Percentiles rank a stretch among this genome's conserved stretches.
phyloP scores from a whole-genome alignment of 2,329 filamentous ascomycete species.

The Aspergillus thermomutatus region DNA sequence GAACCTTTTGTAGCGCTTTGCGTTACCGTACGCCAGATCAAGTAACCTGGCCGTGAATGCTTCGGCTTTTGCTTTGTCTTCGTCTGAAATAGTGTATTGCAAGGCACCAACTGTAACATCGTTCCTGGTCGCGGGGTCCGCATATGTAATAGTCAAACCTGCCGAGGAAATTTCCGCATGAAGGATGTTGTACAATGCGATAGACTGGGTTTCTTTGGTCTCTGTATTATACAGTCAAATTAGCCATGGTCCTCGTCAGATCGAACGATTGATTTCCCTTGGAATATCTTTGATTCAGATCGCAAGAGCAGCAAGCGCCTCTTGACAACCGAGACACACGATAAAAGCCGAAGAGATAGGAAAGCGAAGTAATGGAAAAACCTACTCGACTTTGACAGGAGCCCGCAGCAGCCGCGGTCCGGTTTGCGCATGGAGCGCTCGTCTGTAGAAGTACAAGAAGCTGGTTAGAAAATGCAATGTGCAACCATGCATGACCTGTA shows the following conservation, averaged over 20 bases:
- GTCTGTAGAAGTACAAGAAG: conserved; percentile 38
- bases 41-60: conserved; percentile 65
- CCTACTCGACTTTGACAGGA: conserved; percentile 50
- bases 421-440: conserved; percentile 51
- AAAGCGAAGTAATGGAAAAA: conserved; percentile 6
- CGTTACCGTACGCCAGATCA: conserved; percentile 65
- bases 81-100: conserved; percentile 58
- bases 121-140: conserved; percentile 57
- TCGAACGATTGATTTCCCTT: neutral
- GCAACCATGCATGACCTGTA: neutral
- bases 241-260: neutral
- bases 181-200: conserved; percentile 80
- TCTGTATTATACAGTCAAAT: conserved; percentile 25
- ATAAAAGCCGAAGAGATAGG: neutral
- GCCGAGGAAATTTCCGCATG: conserved; percentile 67
- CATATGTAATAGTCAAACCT: conserved; percentile 70
- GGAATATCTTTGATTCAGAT: neutral
- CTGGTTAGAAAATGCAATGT: conserved; percentile 1
- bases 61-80: conserved; percentile 48
- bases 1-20: conserved; percentile 69
- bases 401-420: conserved; percentile 54
- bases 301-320: neutral
- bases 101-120: conserved; percentile 60
- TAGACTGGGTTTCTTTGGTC: conserved; percentile 52
- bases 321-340: conserved; percentile 1